These are phyloP conservation scores for Collariella sp. DNA, from an alignment of 495 filamentous ascomycete species.

Conservation along the genomic window DNA sequence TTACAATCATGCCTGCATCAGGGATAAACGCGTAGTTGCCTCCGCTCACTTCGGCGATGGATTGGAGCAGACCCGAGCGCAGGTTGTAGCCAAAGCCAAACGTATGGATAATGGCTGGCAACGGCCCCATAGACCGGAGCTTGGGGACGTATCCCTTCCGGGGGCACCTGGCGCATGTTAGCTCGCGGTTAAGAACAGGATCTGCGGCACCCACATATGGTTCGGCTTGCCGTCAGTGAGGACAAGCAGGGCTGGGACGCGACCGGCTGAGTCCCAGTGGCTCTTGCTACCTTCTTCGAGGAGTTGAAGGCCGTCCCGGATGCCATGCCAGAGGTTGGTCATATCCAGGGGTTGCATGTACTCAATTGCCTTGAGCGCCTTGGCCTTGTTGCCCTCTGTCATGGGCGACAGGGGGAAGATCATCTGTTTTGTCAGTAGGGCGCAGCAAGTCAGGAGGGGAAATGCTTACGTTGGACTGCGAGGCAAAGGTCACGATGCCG, in stretches of 20 bases:
- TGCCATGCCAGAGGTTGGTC: constrained; percentile 40
- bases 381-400: constrained; percentile 26
- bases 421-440: constrained; percentile 18
- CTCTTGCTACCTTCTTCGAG: constrained; percentile 16
- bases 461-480: constrained; percentile 17
- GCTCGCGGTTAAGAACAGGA: neutral
- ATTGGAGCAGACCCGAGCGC: constrained; percentile 36
- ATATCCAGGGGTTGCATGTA: constrained; percentile 15
- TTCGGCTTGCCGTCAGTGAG: constrained; percentile 42
- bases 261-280: constrained; percentile 1
- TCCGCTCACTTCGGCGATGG: constrained; percentile 34
- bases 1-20: constrained; percentile 42
- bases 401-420: constrained; percentile 32
- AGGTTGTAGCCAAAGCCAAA: constrained; percentile 41
- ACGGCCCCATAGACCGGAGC: constrained; percentile 24
- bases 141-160: constrained; percentile 31
- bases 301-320: constrained; percentile 28
- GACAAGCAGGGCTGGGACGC: constrained; percentile 37
- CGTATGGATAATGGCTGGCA: constrained; percentile 37
- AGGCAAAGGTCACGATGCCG: constrained; percentile 39
- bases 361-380: constrained; percentile 25
- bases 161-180: constrained; percentile 15
- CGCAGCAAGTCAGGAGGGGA: neutral
- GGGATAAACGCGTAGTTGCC: constrained; percentile 43
- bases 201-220: constrained; percentile 19